These are phyloP conservation scores for Syzygium aromaticum DNA, from an alignment of 345 rosid genomes.

Conservation along the genomic window DNA sequence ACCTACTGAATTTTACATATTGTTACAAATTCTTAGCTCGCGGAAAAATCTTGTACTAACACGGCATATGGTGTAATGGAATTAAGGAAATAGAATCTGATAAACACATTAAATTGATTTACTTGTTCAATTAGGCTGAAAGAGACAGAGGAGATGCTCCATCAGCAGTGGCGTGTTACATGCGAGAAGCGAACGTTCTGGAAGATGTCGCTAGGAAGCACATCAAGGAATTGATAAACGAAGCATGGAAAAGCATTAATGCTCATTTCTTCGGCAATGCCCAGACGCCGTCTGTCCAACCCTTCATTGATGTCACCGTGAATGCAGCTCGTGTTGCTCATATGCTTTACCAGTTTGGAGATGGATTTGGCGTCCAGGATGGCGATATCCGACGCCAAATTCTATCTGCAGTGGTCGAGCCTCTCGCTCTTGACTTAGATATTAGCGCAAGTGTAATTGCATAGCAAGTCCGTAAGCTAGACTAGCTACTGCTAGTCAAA, in stretches of 20 bases:
- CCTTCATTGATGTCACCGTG: conserved; percentile 11
- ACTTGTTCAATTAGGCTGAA: conserved; percentile 21
- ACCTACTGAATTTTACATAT: neutral
- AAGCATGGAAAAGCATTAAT: conserved; percentile 34
- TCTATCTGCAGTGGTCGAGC: conserved; percentile 19
- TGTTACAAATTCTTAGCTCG: neutral
- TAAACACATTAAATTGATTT: neutral
- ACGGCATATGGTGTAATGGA: too few species aligned
- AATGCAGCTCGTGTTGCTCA: conserved; percentile 32
- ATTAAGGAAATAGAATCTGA: neutral
- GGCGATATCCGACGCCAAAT: conserved; percentile 15
- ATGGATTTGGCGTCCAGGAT: conserved; percentile 45
- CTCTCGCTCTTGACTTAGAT: neutral
- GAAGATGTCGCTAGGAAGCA: conserved; percentile 26
- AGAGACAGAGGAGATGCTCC: conserved; percentile 47
- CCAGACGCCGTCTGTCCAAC: neutral
- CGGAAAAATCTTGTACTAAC: neutral
- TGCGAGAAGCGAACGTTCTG: conserved; percentile 23
- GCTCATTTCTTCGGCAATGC: neutral
- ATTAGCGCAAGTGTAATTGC: neutral
- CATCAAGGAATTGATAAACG: conserved; percentile 13
- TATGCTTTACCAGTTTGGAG: conserved; percentile 34
- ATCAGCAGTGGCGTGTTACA: conserved; percentile 29
- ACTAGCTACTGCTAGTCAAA: neutral
- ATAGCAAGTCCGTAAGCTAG: neutral